Evolutionary conservation across 1,139 yeast genomes (phyloP).

Genomic region (Hyphopichia burtonii): DNA sequence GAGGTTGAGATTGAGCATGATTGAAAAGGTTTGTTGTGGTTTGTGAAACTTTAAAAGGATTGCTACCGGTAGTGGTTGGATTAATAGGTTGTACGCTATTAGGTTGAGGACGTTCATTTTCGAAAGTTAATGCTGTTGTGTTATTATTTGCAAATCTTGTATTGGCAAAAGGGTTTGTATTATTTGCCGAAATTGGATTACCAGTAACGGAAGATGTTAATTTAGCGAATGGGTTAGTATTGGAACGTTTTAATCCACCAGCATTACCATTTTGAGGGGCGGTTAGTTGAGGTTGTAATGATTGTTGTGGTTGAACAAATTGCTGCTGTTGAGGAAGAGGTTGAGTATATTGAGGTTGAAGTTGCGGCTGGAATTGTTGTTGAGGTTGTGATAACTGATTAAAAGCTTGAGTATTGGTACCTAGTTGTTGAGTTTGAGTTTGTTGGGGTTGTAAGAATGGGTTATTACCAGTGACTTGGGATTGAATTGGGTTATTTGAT

Average conservation of each 20-base stretch:
- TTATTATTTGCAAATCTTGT: conserved; percentile 34
- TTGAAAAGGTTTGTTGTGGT: conserved; percentile 36
- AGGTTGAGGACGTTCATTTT: not conserved
- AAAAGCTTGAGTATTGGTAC: not conserved
- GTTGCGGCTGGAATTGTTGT: conserved; percentile 9
- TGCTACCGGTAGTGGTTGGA: conserved; percentile 38
- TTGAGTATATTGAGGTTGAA: conserved; percentile 7
- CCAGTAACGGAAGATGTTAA: conserved; percentile 15
- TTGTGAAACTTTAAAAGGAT: conserved; percentile 46
- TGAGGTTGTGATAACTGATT: conserved; percentile 5
- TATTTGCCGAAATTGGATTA: conserved; percentile 8
- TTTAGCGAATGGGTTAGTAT: conserved; percentile 45
- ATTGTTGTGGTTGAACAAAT: conserved; percentile 7
- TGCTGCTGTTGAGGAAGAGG: conserved; percentile 11
- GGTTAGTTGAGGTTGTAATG: conserved; percentile 18
- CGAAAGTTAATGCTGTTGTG: conserved; percentile 37
- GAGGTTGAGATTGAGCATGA: conserved; percentile 19
- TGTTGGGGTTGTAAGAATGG: conserved; percentile 20
- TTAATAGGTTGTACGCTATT: conserved; percentile 14
- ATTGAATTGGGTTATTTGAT: conserved; percentile 15
- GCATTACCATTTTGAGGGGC: conserved; percentile 10
- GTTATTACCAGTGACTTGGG: conserved; percentile 23
- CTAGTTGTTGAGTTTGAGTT: conserved; percentile 1
- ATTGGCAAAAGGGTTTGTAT: conserved; percentile 52
- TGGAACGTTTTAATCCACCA: conserved; percentile 24